Conservation (phyloP, 208 protist species). For the Leishmania lainsoni region DNA sequence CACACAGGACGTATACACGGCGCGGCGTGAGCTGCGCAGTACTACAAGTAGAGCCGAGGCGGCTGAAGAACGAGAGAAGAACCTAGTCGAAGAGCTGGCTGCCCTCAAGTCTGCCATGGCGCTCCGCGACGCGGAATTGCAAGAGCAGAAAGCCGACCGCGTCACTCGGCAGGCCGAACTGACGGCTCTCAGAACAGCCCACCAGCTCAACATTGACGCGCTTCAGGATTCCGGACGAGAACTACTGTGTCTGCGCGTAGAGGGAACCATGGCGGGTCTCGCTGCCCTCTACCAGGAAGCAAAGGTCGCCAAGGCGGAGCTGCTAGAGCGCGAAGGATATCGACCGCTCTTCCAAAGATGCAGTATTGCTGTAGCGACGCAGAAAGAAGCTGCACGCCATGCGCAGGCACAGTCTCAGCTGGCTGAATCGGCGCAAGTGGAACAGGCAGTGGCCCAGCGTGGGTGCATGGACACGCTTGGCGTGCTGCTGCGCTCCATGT, state of each 20-base stretch:
- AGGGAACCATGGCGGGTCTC: constrained; percentile 37
- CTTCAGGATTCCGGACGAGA: constrained; percentile 34
- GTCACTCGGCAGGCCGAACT: constrained; percentile 31
- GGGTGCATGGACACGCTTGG: constrained; percentile 30
- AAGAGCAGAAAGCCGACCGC: constrained; percentile 21
- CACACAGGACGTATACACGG: constrained; percentile 14
- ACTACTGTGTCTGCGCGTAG: constrained; percentile 43
- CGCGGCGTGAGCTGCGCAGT: constrained; percentile 1
- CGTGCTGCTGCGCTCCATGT: constrained; percentile 40
- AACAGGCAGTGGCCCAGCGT: constrained; percentile 27
- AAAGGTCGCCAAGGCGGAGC: constrained; percentile 33
- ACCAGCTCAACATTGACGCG: constrained; percentile 16
- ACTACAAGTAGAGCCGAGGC: not conserved
- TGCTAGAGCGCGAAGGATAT: constrained; percentile 39
- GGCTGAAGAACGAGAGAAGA: constrained; percentile 1
- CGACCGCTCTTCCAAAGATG: constrained; percentile 7
- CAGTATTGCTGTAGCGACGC: constrained; percentile 2
- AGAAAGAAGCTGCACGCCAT: constrained; percentile 26
- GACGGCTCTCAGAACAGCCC: constrained; percentile 20
- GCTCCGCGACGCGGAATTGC: constrained; percentile 8
- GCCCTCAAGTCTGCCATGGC: not conserved
- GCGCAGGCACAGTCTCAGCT: constrained; percentile 29
- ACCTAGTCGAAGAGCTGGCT: constrained; percentile 1
- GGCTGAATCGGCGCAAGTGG: constrained; percentile 29
- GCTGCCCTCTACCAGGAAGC: constrained; percentile 35